These are phyloP conservation scores for Sphagnum contortum DNA, from an alignment of 225 moss, liverwort and hornwort species.

Conservation along the genomic window DNA sequence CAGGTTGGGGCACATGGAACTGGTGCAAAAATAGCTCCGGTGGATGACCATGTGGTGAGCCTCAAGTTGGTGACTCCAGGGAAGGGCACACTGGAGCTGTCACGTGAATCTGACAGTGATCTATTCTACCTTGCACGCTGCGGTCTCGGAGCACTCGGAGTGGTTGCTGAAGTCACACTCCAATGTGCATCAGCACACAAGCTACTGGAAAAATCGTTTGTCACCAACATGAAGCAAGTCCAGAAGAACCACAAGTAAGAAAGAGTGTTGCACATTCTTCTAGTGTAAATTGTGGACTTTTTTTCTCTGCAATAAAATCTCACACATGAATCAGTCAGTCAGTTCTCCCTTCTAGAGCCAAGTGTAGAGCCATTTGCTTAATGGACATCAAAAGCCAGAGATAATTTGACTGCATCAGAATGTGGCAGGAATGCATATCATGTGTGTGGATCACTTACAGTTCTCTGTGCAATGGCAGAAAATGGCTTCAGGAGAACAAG, in stretches of 20 bases:
- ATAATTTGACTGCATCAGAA: no score
- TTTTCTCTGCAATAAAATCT: background rate
- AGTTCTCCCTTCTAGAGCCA: no score
- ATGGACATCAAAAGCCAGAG: no score
- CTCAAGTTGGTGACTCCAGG: constrained; percentile 89
- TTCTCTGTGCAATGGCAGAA: constrained; percentile 35
- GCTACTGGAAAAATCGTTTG: constrained; percentile 71
- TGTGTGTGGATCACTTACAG: no score
- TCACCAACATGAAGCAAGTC: constrained; percentile 70
- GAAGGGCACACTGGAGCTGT: constrained; percentile 72
- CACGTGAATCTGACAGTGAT: constrained; percentile 56
- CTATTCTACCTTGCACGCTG: constrained; percentile 86
- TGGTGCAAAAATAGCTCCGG: constrained; percentile 79
- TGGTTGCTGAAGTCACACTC: constrained; percentile 94
- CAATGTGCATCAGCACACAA: constrained; percentile 80
- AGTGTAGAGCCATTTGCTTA: no score
- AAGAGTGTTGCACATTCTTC: constrained; percentile 4
- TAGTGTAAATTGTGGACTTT: background rate
- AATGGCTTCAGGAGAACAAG: constrained; percentile 82
- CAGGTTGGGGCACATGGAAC: constrained; percentile 99
- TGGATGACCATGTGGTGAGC: constrained; percentile 89
- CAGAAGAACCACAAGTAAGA: constrained; percentile 84
- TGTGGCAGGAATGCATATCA: no score
- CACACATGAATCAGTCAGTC: background rate
- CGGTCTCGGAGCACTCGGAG: constrained; percentile 80